Percentiles rank a stretch among this genome's conserved stretches.
Evolutionary conservation across 2,329 filamentous ascomycete genomes (phyloP).

Genomic region (Hirsutella minnesotensis): DNA sequence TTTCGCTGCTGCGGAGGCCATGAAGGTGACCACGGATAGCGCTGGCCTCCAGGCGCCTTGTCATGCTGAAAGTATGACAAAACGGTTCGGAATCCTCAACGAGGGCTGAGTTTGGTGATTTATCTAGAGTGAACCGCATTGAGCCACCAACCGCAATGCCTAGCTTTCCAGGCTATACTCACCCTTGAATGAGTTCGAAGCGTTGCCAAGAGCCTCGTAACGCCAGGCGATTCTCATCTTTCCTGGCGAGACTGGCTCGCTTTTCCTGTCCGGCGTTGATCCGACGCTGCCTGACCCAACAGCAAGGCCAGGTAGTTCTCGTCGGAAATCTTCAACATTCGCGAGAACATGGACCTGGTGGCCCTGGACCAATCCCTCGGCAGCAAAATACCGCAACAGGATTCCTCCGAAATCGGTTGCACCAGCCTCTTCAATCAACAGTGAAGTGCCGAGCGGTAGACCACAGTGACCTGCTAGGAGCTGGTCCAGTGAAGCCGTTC

Average conservation of each 20-base stretch:
- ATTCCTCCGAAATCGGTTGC: conserved; percentile 90
- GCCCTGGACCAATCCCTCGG: conserved; percentile 84
- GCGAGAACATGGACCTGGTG: conserved; percentile 82
- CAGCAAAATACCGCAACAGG: conserved; percentile 77
- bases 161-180: not conserved
- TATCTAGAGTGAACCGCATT: not conserved
- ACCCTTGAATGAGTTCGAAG: conserved; percentile 16
- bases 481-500: conserved; percentile 73
- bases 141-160: not conserved
- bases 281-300: conserved; percentile 15
- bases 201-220: conserved; percentile 69
- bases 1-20: conserved; percentile 35
- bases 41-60: conserved; percentile 44
- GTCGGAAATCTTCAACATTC: conserved; percentile 65
- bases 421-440: conserved; percentile 78
- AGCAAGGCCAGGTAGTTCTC: conserved; percentile 68
- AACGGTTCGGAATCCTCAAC: conserved; percentile 28
- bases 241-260: conserved; percentile 38
- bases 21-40: conserved; percentile 38
- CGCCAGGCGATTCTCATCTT: conserved; percentile 99
- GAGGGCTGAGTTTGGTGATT: not conserved
- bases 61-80: conserved; percentile 63
- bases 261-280: conserved; percentile 23
- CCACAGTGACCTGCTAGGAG: conserved; percentile 80
- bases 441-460: conserved; percentile 64